Conservation (phyloP, 1,139 yeast genomes). For the Yamadazyma oceani region DNA sequence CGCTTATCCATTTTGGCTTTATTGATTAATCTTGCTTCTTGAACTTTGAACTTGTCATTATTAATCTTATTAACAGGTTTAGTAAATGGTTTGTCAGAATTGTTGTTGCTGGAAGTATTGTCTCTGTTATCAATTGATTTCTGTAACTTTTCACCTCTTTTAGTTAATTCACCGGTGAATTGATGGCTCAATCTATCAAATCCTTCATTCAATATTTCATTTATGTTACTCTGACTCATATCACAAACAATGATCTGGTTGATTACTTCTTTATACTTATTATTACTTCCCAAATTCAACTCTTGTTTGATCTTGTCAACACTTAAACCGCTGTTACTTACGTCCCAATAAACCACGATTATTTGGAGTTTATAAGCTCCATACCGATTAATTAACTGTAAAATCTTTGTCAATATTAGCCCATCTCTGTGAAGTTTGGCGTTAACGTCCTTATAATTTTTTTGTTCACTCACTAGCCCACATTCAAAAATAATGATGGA, state of each 20-base stretch:
- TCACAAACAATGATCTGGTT: constrained; percentile 32
- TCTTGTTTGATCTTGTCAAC: constrained; percentile 18
- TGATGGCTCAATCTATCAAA: constrained; percentile 22
- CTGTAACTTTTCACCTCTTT: constrained; percentile 25
- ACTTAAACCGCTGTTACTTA: constrained; percentile 20
- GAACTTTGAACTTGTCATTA: constrained; percentile 20
- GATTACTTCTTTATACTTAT: constrained; percentile 6
- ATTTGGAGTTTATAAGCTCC: constrained; percentile 38
- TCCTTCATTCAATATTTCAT: constrained; percentile 26
- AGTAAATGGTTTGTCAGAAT: constrained; percentile 10
- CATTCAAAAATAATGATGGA: constrained; percentile 48
- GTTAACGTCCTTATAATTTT: constrained; percentile 18
- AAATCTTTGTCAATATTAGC: constrained; percentile 36
- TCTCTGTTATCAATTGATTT: not conserved
- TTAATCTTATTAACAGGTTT: constrained; percentile 7
- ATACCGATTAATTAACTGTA: constrained; percentile 35
- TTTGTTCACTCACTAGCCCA: constrained; percentile 31
- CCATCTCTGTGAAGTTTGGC: constrained; percentile 38
- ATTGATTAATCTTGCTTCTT: constrained; percentile 28
- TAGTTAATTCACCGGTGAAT: constrained; percentile 33
- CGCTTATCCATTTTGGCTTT: constrained; percentile 31
- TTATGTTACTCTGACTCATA: constrained; percentile 35
- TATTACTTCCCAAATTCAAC: constrained; percentile 17
- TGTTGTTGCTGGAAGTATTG: constrained; percentile 5
- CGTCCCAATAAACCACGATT: constrained; percentile 42